phyloP scores from a whole-genome alignment of 331 rosid genomes.

The Quercus lobata region DNA sequence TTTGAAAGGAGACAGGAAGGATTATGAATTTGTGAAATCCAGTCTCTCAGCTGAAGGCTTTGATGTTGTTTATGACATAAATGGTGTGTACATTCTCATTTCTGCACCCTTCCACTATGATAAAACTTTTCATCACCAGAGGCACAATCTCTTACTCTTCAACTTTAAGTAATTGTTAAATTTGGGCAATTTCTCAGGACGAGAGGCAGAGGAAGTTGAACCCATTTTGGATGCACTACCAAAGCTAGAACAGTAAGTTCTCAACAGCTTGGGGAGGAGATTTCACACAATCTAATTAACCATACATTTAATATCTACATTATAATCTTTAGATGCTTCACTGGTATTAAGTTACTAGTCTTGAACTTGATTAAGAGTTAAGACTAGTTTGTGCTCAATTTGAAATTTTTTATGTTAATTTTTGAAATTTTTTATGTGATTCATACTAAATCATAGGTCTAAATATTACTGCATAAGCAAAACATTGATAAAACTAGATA shows the following conservation, averaged over 20 bases:
- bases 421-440: too few relatives aligned
- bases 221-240: constrained; percentile 89
- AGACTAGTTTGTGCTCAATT: not conserved
- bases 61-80: constrained; percentile 90
- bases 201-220: constrained; percentile 85
- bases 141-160: not conserved
- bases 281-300: not conserved
- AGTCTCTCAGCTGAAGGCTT: constrained; percentile 84
- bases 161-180: constrained; percentile 8
- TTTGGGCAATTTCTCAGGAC: constrained; percentile 49
- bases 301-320: not conserved
- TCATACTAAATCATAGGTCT: not conserved
- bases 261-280: constrained; percentile 2
- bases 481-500: not conserved
- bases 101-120: not conserved
- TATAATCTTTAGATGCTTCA: not conserved
- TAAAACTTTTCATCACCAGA: not conserved
- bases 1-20: constrained; percentile 89
- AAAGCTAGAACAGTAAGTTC: constrained; percentile 78
- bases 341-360: not conserved
- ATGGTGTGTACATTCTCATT: constrained; percentile 44
- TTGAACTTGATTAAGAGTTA: not conserved
- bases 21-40: constrained; percentile 79
- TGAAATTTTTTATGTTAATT: too few relatives aligned
- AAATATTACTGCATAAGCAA: not conserved